These are phyloP conservation scores for Fusarium duplospermum DNA, from an alignment of 2,329 filamentous ascomycete genomes.

Conservation along the genomic window DNA sequence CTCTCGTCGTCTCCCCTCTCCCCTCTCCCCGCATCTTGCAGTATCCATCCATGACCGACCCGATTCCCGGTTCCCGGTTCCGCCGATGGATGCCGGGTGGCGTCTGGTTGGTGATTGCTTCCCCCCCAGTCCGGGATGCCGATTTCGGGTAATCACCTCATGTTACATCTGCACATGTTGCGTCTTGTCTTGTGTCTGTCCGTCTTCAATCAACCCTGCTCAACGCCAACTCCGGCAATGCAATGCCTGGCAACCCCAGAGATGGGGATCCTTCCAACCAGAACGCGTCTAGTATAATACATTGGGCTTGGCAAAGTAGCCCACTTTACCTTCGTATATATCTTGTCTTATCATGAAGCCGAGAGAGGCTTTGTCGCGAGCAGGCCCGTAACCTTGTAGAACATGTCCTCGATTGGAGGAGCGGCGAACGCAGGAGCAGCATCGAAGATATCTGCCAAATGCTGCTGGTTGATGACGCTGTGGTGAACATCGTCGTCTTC, in stretches of 20 bases:
- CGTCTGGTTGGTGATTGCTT: constrained; percentile 32
- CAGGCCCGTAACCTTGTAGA: constrained; percentile 73
- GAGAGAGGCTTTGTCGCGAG: constrained; percentile 68
- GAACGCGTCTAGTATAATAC: constrained; percentile 35
- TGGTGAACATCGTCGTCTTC: constrained; percentile 63
- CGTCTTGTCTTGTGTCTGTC: background rate
- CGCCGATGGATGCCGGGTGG: constrained; percentile 33
- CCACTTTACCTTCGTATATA: constrained; percentile 24
- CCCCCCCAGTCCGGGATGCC: constrained; percentile 4
- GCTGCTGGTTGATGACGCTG: constrained; percentile 74
- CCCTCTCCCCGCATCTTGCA: constrained; percentile 18
- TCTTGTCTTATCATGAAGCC: constrained; percentile 34
- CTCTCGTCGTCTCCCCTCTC: constrained; percentile 13
- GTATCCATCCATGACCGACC: constrained; percentile 20
- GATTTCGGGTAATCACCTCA: constrained; percentile 24
- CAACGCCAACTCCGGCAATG: constrained; percentile 28
- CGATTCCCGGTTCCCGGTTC: constrained; percentile 16
- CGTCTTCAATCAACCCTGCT: constrained; percentile 24
- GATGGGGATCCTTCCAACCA: constrained; percentile 16
- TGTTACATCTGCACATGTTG: constrained; percentile 6
- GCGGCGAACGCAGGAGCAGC: constrained; percentile 75
- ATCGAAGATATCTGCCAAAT: constrained; percentile 77
- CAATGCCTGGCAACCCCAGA: constrained; percentile 17
- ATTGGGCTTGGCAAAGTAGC: constrained; percentile 13
- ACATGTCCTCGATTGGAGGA: constrained; percentile 79